phyloP scores from a whole-genome alignment of 805 yeast genomes.

The Ogataea methylovora region DNA sequence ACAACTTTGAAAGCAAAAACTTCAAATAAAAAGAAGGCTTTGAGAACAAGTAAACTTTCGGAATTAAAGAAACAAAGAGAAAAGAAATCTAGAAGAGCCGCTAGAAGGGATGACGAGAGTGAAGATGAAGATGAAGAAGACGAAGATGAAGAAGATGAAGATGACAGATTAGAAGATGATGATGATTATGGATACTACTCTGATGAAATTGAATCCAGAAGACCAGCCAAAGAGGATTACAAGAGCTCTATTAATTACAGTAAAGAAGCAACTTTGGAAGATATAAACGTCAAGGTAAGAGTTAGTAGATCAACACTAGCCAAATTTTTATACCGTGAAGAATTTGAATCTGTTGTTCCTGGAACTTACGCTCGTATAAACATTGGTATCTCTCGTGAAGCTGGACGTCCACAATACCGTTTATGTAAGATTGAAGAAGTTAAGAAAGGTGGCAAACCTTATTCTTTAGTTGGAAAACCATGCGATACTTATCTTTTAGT shows the following conservation, averaged over 20 bases:
- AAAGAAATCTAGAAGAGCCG: conserved; percentile 23
- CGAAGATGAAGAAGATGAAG: conserved; percentile 26
- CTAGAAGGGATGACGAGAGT: conserved; percentile 28
- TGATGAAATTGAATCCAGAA: conserved; percentile 16
- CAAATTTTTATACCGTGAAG: conserved; percentile 76
- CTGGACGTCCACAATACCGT: conserved; percentile 63
- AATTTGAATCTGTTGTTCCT: conserved; percentile 58
- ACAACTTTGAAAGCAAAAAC: conserved; percentile 20
- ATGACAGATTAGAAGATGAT: conserved; percentile 36
- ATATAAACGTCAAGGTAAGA: conserved; percentile 57
- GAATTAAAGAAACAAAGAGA: conserved; percentile 30
- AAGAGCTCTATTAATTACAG: conserved; percentile 6
- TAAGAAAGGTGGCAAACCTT: conserved; percentile 31
- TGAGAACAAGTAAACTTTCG: conserved; percentile 26
- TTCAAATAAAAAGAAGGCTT: conserved; percentile 13
- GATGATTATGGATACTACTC: conserved; percentile 23
- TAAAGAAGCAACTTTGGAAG: conserved; percentile 46
- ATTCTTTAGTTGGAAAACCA: conserved; percentile 33
- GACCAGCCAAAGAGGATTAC: conserved; percentile 3
- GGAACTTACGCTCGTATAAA: conserved; percentile 82
- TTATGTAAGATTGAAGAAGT: conserved; percentile 75
- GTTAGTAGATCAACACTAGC: conserved; percentile 73
- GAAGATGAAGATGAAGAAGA: conserved; percentile 33
- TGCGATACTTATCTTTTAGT: conserved; percentile 56
- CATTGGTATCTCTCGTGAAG: conserved; percentile 61